Evolutionary conservation across 2,329 filamentous ascomycete species (phyloP).

Genomic region (Cladosporium sp.): DNA sequence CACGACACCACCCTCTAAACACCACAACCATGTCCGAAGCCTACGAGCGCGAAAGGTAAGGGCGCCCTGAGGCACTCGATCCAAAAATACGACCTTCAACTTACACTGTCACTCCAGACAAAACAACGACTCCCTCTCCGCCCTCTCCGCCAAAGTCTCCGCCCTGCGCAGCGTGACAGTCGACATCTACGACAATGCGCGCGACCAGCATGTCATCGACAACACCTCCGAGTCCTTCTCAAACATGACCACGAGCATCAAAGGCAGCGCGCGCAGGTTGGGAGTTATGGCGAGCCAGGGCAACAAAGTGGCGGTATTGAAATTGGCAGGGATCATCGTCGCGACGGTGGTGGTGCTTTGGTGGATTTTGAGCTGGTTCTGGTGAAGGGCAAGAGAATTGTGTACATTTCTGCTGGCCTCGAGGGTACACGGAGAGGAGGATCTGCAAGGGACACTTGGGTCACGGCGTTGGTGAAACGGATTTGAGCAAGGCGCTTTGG

Average conservation of each 20-base stretch:
- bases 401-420: not conserved
- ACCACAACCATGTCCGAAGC: slow-evolving; percentile 48
- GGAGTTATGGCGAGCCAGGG: slow-evolving; percentile 87
- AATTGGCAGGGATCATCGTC: slow-evolving; percentile 78
- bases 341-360: slow-evolving; percentile 70
- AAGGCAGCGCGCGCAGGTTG: slow-evolving; percentile 75
- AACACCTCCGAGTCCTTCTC: slow-evolving; percentile 88
- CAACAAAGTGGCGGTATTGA: slow-evolving; percentile 86
- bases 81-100: not conserved
- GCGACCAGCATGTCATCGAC: slow-evolving; percentile 83
- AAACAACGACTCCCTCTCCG: slow-evolving; percentile 91
- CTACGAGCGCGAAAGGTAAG: slow-evolving; percentile 57
- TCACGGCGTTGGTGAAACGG: not conserved
- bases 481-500: slow-evolving; percentile 15
- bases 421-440: not conserved
- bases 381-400: slow-evolving; percentile 17
- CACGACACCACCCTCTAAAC: not conserved
- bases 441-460: not conserved
- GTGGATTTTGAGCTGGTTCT: slow-evolving; percentile 50
- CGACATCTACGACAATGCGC: slow-evolving; percentile 95
- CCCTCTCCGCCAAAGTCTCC: slow-evolving; percentile 85
- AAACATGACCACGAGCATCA: slow-evolving; percentile 75
- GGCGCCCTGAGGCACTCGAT: not conserved
- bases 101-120: slow-evolving; percentile 46
- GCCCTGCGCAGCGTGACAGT: slow-evolving; percentile 90